Percentiles rank a stretch among this genome's conserved stretches.
phyloP scores from a whole-genome alignment of 2,329 filamentous ascomycete species.

The Xylaria polymorpha region DNA sequence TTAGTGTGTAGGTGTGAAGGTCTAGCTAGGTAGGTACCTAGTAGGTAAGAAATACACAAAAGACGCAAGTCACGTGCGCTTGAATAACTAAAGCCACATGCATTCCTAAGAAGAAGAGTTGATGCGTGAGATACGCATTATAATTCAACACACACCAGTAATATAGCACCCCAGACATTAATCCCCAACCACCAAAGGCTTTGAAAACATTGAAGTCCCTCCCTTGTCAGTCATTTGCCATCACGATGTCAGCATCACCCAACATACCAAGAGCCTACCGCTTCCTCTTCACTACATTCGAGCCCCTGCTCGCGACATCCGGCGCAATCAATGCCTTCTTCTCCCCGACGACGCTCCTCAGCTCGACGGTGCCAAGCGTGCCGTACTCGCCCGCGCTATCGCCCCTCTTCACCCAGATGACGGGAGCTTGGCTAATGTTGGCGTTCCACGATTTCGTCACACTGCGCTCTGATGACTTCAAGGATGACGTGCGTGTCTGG shows the following conservation, averaged over 20 bases:
- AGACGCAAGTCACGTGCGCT: not conserved
- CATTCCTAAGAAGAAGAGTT: not conserved
- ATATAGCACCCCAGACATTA: not conserved
- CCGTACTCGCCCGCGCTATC: slow-evolving; percentile 34
- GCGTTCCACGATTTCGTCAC: slow-evolving; percentile 41
- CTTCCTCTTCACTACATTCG: slow-evolving; percentile 39
- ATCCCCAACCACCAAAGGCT: not conserved
- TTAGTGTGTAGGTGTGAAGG: not conserved
- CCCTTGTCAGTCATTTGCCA: not conserved
- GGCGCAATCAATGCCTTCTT: slow-evolving; percentile 40
- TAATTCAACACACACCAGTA: not conserved
- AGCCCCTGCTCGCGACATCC: slow-evolving; percentile 38
- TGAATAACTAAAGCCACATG: not conserved
- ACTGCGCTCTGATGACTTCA: slow-evolving; percentile 26
- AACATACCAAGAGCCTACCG: slow-evolving; percentile 42
- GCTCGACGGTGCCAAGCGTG: slow-evolving; percentile 34
- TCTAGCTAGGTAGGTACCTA: not conserved
- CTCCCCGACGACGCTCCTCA: slow-evolving; percentile 29
- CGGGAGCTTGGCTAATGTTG: slow-evolving; percentile 42
- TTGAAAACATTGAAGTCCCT: not conserved
- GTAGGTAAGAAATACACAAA: not conserved
- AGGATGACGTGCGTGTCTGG: slow-evolving; percentile 37
- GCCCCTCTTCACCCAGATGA: slow-evolving; percentile 41
- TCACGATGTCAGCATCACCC: slow-evolving; percentile 30
- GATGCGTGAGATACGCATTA: not conserved